These are phyloP conservation scores for Suhomyces maxii DNA, from an alignment of 1,139 yeast genomes.

Conservation along the genomic window DNA sequence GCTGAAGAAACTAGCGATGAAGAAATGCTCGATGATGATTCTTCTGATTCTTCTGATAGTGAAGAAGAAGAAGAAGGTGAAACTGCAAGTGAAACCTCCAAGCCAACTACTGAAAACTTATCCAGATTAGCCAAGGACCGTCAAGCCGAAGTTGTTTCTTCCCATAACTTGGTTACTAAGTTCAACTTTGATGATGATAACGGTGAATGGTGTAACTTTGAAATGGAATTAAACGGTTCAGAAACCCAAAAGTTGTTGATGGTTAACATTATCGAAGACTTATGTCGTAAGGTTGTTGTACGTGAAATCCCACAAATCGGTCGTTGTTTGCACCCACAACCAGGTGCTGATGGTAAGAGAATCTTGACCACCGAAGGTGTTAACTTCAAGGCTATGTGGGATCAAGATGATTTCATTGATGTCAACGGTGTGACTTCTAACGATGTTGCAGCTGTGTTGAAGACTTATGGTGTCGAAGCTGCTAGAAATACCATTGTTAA, in stretches of 20 bases:
- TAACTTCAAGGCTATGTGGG: slow-evolving; percentile 98
- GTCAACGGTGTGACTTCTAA: slow-evolving; percentile 88
- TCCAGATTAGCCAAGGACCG: slow-evolving; percentile 74
- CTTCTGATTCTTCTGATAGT: slow-evolving; percentile 28
- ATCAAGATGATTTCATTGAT: slow-evolving; percentile 86
- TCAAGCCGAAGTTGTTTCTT: slow-evolving; percentile 75
- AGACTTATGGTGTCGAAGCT: slow-evolving; percentile 97
- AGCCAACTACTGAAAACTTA: slow-evolving; percentile 26
- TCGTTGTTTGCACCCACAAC: slow-evolving; percentile 85
- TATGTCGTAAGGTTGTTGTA: slow-evolving; percentile 87
- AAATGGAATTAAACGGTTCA: slow-evolving; percentile 71
- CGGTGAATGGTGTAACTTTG: slow-evolving; percentile 94
- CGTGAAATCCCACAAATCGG: slow-evolving; percentile 91
- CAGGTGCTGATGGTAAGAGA: slow-evolving; percentile 60
- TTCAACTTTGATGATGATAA: slow-evolving; percentile 86
- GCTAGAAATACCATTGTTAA: slow-evolving; percentile 96
- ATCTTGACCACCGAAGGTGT: slow-evolving; percentile 95
- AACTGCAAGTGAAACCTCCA: slow-evolving; percentile 23
- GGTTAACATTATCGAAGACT: slow-evolving; percentile 94
- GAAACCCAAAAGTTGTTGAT: slow-evolving; percentile 90
- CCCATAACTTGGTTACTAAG: slow-evolving; percentile 69
- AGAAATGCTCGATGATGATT: slow-evolving; percentile 43
- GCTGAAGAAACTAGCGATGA: slow-evolving; percentile 77
- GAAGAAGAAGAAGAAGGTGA: slow-evolving; percentile 27
- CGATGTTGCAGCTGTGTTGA: slow-evolving; percentile 87